Evolutionary conservation across 352 stramenopile species (phyloP).

Genomic region (Thalassiosira pacifica): DNA sequence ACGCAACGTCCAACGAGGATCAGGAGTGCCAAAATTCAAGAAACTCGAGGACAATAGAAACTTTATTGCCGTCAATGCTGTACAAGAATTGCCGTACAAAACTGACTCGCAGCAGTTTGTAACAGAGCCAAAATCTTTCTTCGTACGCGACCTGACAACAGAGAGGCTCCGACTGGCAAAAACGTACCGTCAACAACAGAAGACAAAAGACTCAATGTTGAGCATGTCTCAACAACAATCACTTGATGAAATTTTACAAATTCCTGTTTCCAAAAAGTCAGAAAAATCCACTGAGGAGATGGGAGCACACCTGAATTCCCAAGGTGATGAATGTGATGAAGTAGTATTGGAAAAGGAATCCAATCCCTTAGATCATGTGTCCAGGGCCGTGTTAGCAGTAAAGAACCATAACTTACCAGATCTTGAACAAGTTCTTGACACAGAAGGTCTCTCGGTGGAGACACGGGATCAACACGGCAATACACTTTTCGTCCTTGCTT

Average conservation of each 20-base stretch:
- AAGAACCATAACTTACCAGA: constrained; percentile 82
- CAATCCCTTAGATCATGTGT: constrained; percentile 35
- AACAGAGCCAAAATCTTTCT: constrained; percentile 60
- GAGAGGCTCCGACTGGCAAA: constrained; percentile 66
- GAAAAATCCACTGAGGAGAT: constrained; percentile 31
- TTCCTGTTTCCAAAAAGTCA: constrained; percentile 50
- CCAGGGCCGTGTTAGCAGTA: constrained; percentile 70
- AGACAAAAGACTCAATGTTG: constrained; percentile 64
- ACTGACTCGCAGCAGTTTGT: constrained; percentile 56
- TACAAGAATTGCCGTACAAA: constrained; percentile 48
- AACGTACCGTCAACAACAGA: constrained; percentile 52
- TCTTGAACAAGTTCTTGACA: constrained; percentile 91
- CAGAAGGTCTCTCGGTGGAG: constrained; percentile 90
- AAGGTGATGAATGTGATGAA: constrained; percentile 33
- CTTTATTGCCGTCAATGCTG: constrained; percentile 63
- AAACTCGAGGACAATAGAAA: constrained; percentile 57
- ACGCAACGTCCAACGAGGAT: constrained; percentile 57
- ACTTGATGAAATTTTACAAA: constrained; percentile 74
- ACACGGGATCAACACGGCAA: constrained; percentile 94
- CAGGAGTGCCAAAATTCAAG: constrained; percentile 48
- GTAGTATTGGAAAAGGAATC: constrained; percentile 24
- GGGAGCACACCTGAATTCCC: constrained; percentile 24
- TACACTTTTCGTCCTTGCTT: constrained; percentile 94
- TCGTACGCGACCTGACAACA: constrained; percentile 67
- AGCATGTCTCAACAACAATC: constrained; percentile 57